Conservation (phyloP, 1,284 basidiomycete genomes). For the Neonothopanus nambi region DNA sequence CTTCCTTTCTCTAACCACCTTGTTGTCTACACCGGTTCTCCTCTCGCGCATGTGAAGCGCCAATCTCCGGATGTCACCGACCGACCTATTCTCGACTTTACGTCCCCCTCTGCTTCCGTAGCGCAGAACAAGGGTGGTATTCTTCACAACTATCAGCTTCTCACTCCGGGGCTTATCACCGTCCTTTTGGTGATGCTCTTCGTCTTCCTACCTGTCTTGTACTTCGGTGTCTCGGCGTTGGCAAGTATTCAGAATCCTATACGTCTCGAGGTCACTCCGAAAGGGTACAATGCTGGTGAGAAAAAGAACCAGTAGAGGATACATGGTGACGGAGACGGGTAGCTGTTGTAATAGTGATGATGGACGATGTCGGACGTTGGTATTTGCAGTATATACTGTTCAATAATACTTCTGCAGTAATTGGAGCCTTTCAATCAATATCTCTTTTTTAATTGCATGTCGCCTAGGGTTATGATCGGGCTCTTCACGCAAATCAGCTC, state of each 20-base stretch:
- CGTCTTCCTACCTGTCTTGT: conserved; percentile 69
- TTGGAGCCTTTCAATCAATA: too few species aligned
- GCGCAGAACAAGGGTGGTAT: conserved; percentile 52
- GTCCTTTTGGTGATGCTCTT: conserved; percentile 69
- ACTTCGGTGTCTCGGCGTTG: conserved; percentile 68
- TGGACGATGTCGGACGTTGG: too few species aligned
- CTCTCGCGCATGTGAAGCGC: conserved; percentile 38
- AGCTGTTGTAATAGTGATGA: too few species aligned
- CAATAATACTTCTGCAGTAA: too few species aligned
- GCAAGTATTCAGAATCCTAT: conserved; percentile 77
- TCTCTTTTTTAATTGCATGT: too few species aligned
- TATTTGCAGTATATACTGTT: too few species aligned
- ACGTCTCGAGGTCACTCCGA: conserved; percentile 56
- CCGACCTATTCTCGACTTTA: conserved; percentile 23
- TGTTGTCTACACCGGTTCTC: conserved; percentile 62
- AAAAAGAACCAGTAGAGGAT: conserved; percentile 74
- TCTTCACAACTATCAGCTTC: conserved; percentile 72
- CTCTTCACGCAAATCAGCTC: too few species aligned
- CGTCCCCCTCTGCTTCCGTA: conserved; percentile 16
- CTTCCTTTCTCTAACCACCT: conserved; percentile 55
- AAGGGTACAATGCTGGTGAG: conserved; percentile 65
- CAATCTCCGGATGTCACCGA: conserved; percentile 31
- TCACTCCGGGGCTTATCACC: conserved; percentile 79
- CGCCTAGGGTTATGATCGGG: too few species aligned
- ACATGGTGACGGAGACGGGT: too few species aligned